These are phyloP conservation scores for Oryza longistaminata DNA, from an alignment of 176 grass and related monocot species.

Conservation along the genomic window DNA sequence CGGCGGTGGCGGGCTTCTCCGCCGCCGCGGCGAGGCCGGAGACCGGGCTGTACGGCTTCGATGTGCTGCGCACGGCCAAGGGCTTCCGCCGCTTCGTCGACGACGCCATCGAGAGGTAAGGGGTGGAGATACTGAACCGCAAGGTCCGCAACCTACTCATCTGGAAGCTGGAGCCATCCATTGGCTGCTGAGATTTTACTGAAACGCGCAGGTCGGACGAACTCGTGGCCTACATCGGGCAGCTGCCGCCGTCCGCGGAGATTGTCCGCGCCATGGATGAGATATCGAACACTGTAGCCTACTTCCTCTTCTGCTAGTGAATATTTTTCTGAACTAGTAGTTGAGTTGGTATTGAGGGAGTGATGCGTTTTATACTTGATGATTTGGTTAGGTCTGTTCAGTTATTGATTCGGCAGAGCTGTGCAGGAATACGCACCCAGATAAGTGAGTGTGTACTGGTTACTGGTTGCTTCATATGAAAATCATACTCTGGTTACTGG, in stretches of 20 bases:
- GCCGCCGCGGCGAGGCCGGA: slow-evolving; percentile 33
- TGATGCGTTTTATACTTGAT: background rate
- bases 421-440: slow-evolving; percentile 84
- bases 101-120: slow-evolving; percentile 69
- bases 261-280: slow-evolving; percentile 87
- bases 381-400: slow-evolving; percentile 63
- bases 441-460: slow-evolving; percentile 46
- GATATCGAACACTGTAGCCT: slow-evolving; percentile 78
- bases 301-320: background rate
- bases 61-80: slow-evolving; percentile 68
- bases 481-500: slow-evolving; percentile 3
- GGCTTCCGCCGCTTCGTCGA: slow-evolving; percentile 90
- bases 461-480: background rate
- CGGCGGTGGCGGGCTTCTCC: slow-evolving; percentile 22
- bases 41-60: slow-evolving; percentile 71
- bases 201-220: slow-evolving; percentile 61
- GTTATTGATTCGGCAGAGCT: slow-evolving; percentile 96
- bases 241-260: slow-evolving; percentile 60
- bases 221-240: slow-evolving; percentile 63
- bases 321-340: background rate
- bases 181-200: slow-evolving; percentile 6
- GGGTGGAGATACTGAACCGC: background rate
- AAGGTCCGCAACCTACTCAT: background rate
- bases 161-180: background rate
- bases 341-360: background rate